Percentiles rank a stretch among this genome's conserved stretches.
Evolutionary conservation across 768 basidiomycete genomes (phyloP).

Genomic region (Boletales sp.): DNA sequence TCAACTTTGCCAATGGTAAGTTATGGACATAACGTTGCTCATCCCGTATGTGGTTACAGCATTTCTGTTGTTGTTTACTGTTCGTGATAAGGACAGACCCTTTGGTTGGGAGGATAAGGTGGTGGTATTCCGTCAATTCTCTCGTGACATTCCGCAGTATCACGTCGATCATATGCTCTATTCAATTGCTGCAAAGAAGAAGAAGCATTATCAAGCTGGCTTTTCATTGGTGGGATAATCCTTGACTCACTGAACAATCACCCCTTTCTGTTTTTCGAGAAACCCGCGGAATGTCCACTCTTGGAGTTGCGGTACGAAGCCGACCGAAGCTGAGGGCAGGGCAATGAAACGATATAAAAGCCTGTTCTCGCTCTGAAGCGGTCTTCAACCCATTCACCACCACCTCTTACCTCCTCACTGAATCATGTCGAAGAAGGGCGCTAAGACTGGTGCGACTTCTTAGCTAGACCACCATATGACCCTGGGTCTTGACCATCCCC

Average conservation of each 20-base stretch:
- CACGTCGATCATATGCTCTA: conserved; percentile 8
- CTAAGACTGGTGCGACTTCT: conserved; percentile 23
- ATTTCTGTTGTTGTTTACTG: neutral
- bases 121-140: conserved; percentile 1
- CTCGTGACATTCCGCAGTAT: conserved; percentile 13
- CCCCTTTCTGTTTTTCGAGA: conserved; percentile 6
- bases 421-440: conserved; percentile 22
- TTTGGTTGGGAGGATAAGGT: conserved; percentile 21
- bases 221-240: conserved; percentile 7
- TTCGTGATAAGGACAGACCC: conserved; percentile 21
- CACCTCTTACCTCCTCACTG: conserved; percentile 2
- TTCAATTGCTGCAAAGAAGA: conserved; percentile 1
- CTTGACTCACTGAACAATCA: neutral
- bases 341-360: conserved; percentile 21
- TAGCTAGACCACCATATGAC: conserved; percentile 3
- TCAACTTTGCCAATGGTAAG: neutral
- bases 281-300: conserved; percentile 1
- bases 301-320: conserved; percentile 12
- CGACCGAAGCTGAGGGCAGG: conserved; percentile 29
- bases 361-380: neutral
- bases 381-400: neutral
- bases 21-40: conserved; percentile 1
- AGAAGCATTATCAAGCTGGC: conserved; percentile 1
- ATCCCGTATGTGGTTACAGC: conserved; percentile 1
- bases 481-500: conserved; percentile 13